phyloP scores from a whole-genome alignment of 805 yeast species.

The Soucietia sequanensis region DNA sequence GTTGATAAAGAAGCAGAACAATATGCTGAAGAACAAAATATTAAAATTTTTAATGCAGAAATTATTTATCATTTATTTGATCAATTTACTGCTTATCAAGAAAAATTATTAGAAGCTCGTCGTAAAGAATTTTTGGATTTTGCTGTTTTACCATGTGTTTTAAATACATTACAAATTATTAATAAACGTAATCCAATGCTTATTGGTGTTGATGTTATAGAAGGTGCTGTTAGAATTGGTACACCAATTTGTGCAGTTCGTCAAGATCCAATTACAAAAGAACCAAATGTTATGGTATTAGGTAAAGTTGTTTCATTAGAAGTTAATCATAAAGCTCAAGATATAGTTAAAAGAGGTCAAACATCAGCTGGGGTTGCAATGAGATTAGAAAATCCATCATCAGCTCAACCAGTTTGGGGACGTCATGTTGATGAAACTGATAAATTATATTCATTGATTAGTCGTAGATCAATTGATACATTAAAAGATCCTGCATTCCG shows the following conservation, averaged over 20 bases:
- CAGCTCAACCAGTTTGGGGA: constrained; percentile 97
- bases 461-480: constrained; percentile 92
- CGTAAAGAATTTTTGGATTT: constrained; percentile 83
- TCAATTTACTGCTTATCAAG: constrained; percentile 89
- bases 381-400: constrained; percentile 90
- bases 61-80: constrained; percentile 96
- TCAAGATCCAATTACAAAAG: constrained; percentile 80
- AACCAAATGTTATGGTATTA: constrained; percentile 63
- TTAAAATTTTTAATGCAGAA: constrained; percentile 92
- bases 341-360: constrained; percentile 86
- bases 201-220: constrained; percentile 95
- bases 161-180: constrained; percentile 92
- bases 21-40: constrained; percentile 90
- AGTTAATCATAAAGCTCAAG: constrained; percentile 87
- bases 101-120: constrained; percentile 81
- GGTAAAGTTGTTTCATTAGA: constrained; percentile 94
- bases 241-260: constrained; percentile 96
- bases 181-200: constrained; percentile 99
- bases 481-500: constrained; percentile 98
- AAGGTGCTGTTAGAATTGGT: constrained; percentile 86
- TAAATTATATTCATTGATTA: constrained; percentile 80
- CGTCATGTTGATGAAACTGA: constrained; percentile 97
- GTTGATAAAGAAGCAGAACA: constrained; percentile 98
- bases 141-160: constrained; percentile 93
- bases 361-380: constrained; percentile 98